Base-by-base conservation (phyloP, 176 grass and related monocot genomes). In the Carex littledalei region DNA sequence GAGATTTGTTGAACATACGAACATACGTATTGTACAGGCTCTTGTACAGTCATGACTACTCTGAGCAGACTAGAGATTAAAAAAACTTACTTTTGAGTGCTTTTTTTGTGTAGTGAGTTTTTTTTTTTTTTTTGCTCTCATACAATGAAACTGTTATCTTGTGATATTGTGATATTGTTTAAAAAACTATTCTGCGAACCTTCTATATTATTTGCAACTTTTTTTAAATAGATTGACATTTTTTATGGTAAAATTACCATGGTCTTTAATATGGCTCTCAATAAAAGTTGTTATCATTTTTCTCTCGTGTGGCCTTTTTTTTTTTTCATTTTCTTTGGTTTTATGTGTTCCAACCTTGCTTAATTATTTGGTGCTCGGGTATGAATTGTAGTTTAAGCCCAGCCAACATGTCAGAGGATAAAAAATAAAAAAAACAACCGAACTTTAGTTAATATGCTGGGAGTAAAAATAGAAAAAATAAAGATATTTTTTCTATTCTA, bases 401-500 rank as follows among this genome's bases (percentile, higher is more conserved):
- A 54, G 53, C 43, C 43, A 74, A 17, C 22, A 76, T 29, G 47
- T 29, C 22, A 54, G 72, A 76, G 22, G 43, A 76, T 54, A 16
- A 24, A 68, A 13, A 5, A 16, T 5, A n/a, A 6, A 75, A 52
- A 75, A 76, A 49, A 22, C 43, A 26, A 1, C 21, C 71, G 7
- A 22, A 76, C 43, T 24, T 12, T 53, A 76, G 10, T 76, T 76
- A 76, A 76, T 76, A 52, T 52, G 45, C 13, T 15, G 22, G 73
- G 50, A 52, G 24, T 52, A 67, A 54, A 68, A 14, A 32, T 54
- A 67, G n/a, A 67, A 83, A 83, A 45, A 83, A 83, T 8, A 17
- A 2, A 53, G 34, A 43, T 65, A 29, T 32, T 14, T 63, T 66
- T 45, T 26, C 31, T 67, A 67, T 83, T 82, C 41, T 83, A 50